Conservation (phyloP, 2,329 filamentous ascomycete genomes). For the Chrysoporthe cubensis region DNA sequence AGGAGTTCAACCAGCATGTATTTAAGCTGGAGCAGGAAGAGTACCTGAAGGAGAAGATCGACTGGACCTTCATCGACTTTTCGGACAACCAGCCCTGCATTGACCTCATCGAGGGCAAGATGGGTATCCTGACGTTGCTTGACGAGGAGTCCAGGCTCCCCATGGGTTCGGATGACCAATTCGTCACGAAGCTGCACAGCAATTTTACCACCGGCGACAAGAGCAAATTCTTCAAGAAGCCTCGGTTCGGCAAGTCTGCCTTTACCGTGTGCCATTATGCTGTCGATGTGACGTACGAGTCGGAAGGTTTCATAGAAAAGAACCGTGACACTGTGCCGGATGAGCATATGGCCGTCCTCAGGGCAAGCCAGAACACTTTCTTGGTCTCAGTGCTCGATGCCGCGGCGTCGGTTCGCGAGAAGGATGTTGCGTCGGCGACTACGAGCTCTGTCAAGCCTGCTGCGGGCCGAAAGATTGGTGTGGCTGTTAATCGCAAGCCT, state of each 20-base stretch:
- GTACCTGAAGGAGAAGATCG: conserved; percentile 93
- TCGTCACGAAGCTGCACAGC: conserved; percentile 93
- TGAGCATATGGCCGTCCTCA: conserved; percentile 94
- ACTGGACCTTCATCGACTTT: conserved; percentile 99
- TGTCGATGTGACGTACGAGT: conserved; percentile 97
- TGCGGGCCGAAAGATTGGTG: conserved; percentile 83
- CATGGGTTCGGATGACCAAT: conserved; percentile 97
- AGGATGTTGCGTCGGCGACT: conserved; percentile 70
- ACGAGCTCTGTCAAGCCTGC: conserved; percentile 78
- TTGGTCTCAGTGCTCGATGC: conserved; percentile 82
- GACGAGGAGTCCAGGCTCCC: conserved; percentile 96
- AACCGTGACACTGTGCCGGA: conserved; percentile 98
- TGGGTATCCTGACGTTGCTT: conserved; percentile 87
- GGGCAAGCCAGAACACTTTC: conserved; percentile 82
- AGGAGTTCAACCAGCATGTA: conserved; percentile 98
- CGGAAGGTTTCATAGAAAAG: conserved; percentile 99
- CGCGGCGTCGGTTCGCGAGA: conserved; percentile 85
- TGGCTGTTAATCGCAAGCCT: conserved; percentile 92
- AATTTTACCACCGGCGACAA: conserved; percentile 84
- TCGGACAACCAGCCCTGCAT: conserved; percentile 99
- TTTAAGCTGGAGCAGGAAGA: conserved; percentile 99
- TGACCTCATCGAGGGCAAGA: conserved; percentile 94
- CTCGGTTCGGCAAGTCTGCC: conserved; percentile 92
- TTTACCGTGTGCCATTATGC: conserved; percentile 99
- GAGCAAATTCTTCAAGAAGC: conserved; percentile 98